Evolutionary conservation across 805 yeast genomes (phyloP).

Genomic region (Candida andamanensis): DNA sequence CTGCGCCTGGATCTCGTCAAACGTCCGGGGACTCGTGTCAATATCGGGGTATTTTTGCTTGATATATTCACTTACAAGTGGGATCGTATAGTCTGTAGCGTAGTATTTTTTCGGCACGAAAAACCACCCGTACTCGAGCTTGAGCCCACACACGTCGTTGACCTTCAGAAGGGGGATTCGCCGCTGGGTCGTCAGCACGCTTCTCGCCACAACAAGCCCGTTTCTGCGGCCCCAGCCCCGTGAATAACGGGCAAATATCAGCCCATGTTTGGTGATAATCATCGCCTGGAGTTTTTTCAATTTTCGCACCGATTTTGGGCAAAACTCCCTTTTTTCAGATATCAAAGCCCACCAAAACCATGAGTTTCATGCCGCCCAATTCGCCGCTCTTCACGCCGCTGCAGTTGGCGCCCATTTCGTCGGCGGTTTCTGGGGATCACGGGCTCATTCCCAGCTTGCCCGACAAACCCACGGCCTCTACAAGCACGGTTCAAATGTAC

Average conservation of each 20-base stretch:
- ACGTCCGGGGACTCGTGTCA: slow-evolving; percentile 2
- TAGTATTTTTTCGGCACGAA: slow-evolving; percentile 13
- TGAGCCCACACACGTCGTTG: too few relatives aligned
- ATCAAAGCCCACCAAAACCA: slow-evolving; percentile 4
- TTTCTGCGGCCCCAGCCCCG: too few relatives aligned
- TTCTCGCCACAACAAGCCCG: too few relatives aligned
- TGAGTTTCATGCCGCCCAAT: slow-evolving; percentile 11
- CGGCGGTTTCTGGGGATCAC: slow-evolving; percentile 10
- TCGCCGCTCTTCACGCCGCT: slow-evolving; percentile 26
- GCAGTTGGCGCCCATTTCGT: slow-evolving; percentile 18
- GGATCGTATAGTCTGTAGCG: slow-evolving; percentile 16
- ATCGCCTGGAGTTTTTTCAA: too few relatives aligned
- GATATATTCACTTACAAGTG: slow-evolving; percentile 8
- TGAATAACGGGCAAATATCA: too few relatives aligned
- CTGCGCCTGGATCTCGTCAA: slow-evolving; percentile 10
- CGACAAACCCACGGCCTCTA: slow-evolving; percentile 52
- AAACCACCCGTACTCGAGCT: slow-evolving; percentile 20
- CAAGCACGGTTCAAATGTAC: slow-evolving; percentile 64
- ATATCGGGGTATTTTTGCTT: slow-evolving; percentile 12
- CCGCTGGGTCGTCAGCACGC: too few relatives aligned
- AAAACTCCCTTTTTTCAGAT: too few relatives aligned
- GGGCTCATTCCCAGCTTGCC: slow-evolving; percentile 44
- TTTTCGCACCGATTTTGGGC: too few relatives aligned
- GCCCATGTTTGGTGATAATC: too few relatives aligned
- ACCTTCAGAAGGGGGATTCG: too few relatives aligned